Conservation (phyloP, 2,329 filamentous ascomycete genomes). For the Fonsecaea monophora region DNA sequence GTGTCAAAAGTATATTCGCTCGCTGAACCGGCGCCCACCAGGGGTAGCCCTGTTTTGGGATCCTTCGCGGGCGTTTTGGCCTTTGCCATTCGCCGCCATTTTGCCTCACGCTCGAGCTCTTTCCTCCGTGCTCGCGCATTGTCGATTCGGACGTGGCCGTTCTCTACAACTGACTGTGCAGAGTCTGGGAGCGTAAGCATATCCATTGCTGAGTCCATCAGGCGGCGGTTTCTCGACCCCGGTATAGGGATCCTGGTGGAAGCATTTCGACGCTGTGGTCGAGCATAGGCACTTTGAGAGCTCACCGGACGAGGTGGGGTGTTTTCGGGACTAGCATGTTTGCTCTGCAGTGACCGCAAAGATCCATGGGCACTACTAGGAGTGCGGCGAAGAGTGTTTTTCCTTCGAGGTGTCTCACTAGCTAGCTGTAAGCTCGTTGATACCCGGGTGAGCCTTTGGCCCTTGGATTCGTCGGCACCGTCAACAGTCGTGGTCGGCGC, state of each 20-base stretch:
- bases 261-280: constrained; percentile 51
- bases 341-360: constrained; percentile 48
- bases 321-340: constrained; percentile 44
- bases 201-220: constrained; percentile 66
- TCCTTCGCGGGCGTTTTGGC: constrained; percentile 52
- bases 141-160: constrained; percentile 46
- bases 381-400: constrained; percentile 59
- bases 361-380: constrained; percentile 55
- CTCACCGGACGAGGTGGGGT: constrained; percentile 41
- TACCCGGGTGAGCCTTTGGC: constrained; percentile 62
- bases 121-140: constrained; percentile 49
- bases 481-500: constrained; percentile 38
- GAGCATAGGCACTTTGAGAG: constrained; percentile 50
- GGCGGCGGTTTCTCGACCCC: constrained; percentile 52
- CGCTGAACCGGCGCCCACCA: constrained; percentile 55
- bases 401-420: constrained; percentile 62
- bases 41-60: constrained; percentile 29
- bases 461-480: constrained; percentile 38
- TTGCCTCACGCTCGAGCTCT: constrained; percentile 68
- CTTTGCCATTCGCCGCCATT: constrained; percentile 72
- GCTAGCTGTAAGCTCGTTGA: constrained; percentile 65
- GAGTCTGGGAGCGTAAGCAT: constrained; percentile 64
- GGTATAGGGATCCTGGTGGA: constrained; percentile 57
- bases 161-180: constrained; percentile 54
- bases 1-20: constrained; percentile 77